Conservation (phyloP, 306 rosid genomes). For the Prunus dulcis region DNA sequence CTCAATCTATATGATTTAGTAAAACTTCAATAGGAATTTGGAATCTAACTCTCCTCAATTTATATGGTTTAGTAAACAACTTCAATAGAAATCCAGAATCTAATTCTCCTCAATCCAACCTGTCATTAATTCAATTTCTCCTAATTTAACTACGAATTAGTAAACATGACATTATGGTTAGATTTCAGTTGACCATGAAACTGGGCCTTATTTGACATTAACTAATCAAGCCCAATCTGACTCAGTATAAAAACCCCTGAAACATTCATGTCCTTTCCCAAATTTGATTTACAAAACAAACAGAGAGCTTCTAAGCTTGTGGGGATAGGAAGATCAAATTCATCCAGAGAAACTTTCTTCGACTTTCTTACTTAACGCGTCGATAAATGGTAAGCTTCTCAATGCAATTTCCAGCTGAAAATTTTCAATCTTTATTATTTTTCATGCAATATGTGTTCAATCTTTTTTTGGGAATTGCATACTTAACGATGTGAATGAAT, state of each 20-base stretch:
- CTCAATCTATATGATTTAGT: no score
- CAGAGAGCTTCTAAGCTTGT: not conserved
- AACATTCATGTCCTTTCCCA: not conserved
- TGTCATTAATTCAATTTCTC: no score
- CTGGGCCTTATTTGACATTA: no score
- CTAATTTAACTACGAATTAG: no score
- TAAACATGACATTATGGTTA: no score
- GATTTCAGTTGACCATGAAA: not conserved
- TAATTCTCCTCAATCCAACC: no score
- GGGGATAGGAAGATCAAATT: not conserved
- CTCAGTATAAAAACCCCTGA: not conserved
- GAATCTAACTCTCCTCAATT: no score
- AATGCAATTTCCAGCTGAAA: not conserved
- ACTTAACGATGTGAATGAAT: not conserved
- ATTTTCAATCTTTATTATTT: not conserved
- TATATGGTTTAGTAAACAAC: no score
- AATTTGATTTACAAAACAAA: not conserved
- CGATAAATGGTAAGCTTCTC: slow-evolving; percentile 8
- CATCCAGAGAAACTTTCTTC: not conserved
- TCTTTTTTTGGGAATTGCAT: not conserved
- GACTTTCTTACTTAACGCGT: slow-evolving; percentile 2
- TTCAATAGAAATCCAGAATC: no score
- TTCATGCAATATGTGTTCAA: not conserved
- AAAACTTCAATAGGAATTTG: no score
- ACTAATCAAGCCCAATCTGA: not conserved